Evolutionary conservation across 2,329 filamentous ascomycete species (phyloP).

Genomic region (Penicillium freii): DNA sequence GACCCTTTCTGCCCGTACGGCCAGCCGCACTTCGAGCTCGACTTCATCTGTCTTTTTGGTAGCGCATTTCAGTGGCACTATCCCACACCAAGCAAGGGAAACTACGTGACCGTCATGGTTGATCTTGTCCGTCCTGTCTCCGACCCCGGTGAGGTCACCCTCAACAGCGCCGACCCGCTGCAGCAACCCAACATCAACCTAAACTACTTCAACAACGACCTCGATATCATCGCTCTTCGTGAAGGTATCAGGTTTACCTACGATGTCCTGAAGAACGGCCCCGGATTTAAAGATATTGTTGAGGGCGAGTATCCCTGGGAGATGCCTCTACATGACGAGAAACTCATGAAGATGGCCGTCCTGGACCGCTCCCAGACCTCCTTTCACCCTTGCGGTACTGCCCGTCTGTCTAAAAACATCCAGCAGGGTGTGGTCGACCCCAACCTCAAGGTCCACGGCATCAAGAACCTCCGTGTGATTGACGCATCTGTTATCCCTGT

Average conservation of each 20-base stretch:
- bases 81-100: slow-evolving; percentile 45
- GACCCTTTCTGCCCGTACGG: slow-evolving; percentile 58
- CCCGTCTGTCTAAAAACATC: slow-evolving; percentile 53
- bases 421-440: slow-evolving; percentile 54
- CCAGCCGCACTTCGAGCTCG: slow-evolving; percentile 62
- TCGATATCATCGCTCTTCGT: slow-evolving; percentile 57
- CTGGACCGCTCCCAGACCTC: slow-evolving; percentile 59
- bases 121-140: slow-evolving; percentile 52
- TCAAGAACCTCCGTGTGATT: slow-evolving; percentile 54
- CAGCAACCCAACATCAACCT: slow-evolving; percentile 45
- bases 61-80: slow-evolving; percentile 53
- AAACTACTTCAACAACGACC: slow-evolving; percentile 49
- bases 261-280: slow-evolving; percentile 58
- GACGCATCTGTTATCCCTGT: slow-evolving; percentile 59
- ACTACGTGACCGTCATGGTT: slow-evolving; percentile 58
- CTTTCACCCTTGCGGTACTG: slow-evolving; percentile 55
- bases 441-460: slow-evolving; percentile 53
- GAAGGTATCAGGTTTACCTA: slow-evolving; percentile 57
- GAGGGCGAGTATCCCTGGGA: slow-evolving; percentile 56
- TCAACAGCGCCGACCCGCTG: slow-evolving; percentile 41
- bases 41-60: slow-evolving; percentile 61
- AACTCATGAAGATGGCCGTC: slow-evolving; percentile 56
- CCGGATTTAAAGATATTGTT: slow-evolving; percentile 51
- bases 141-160: slow-evolving; percentile 38
- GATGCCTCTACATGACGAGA: slow-evolving; percentile 57